Percentiles rank a stretch among this genome's conserved stretches.
Evolutionary conservation across 2,329 filamentous ascomycete species (phyloP).

Genomic region (Fusarium sp.): DNA sequence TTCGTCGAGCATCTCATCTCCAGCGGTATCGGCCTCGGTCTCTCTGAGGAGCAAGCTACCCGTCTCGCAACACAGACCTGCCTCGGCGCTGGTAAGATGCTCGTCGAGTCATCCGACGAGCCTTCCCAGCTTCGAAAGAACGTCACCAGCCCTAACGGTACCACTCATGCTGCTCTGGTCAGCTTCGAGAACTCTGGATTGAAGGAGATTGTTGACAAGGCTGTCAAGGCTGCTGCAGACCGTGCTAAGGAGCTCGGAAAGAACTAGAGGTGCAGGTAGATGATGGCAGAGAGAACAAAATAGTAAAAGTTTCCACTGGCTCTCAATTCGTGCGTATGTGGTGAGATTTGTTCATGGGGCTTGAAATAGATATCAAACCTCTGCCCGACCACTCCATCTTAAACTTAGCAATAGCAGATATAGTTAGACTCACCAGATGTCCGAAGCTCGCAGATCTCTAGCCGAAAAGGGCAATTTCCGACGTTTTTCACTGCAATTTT

Average conservation of each 20-base stretch:
- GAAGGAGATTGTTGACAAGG: constrained; percentile 58
- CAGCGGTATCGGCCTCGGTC: constrained; percentile 58
- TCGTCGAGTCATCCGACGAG: constrained; percentile 59
- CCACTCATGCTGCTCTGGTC: constrained; percentile 61
- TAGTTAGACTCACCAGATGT: too few species aligned
- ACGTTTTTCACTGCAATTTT: neutral
- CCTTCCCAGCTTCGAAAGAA: constrained; percentile 62
- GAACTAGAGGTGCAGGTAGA: constrained; percentile 24
- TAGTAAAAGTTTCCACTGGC: neutral
- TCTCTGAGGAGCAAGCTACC: constrained; percentile 61
- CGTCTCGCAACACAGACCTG: constrained; percentile 64
- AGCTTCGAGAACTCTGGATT: constrained; percentile 61
- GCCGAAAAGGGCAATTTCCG: too few species aligned
- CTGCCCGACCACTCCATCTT: too few species aligned
- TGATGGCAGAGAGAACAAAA: neutral
- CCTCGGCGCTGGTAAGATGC: constrained; percentile 64
- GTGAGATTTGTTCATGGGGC: too few species aligned
- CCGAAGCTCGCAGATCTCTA: too few species aligned
- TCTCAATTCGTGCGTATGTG: too few species aligned
- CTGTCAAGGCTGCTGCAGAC: constrained; percentile 59
- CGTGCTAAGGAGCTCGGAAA: constrained; percentile 60
- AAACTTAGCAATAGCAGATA: too few species aligned
- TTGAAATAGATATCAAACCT: too few species aligned
- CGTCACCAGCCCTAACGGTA: constrained; percentile 65
- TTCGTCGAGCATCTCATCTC: constrained; percentile 64